Evolutionary conservation across 2,329 filamentous ascomycete species (phyloP).

Genomic region (Herpotrichia juniperi): DNA sequence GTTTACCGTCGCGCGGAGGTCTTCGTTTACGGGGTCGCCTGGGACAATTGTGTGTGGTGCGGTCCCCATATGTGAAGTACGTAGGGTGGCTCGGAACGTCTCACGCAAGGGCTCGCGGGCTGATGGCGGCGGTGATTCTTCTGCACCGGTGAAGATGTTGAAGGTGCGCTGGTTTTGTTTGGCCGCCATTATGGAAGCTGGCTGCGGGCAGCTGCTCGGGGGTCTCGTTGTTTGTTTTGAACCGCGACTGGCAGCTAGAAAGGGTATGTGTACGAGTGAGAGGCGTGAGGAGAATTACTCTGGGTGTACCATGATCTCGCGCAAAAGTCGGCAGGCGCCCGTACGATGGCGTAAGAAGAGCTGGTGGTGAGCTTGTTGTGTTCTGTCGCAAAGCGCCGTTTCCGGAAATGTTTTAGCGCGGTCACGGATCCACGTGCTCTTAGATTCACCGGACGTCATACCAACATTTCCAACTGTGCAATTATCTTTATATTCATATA

Average conservation of each 20-base stretch:
- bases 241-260: background rate
- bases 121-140: slow-evolving; percentile 37
- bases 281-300: background rate
- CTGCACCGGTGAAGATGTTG: slow-evolving; percentile 55
- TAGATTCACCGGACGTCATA: too few relatives aligned
- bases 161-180: slow-evolving; percentile 50
- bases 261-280: background rate
- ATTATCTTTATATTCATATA: too few relatives aligned
- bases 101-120: slow-evolving; percentile 48
- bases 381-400: background rate
- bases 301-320: background rate
- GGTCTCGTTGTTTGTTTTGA: slow-evolving; percentile 41
- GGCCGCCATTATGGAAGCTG: slow-evolving; percentile 11
- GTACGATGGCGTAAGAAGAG: background rate
- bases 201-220: background rate
- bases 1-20: slow-evolving; percentile 87
- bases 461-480: too few relatives aligned
- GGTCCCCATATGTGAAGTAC: slow-evolving; percentile 46
- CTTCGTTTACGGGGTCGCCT: slow-evolving; percentile 65
- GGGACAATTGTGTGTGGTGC: slow-evolving; percentile 44
- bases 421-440: slow-evolving; percentile 1
- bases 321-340: background rate
- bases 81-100: slow-evolving; percentile 46
- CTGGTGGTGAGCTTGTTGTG: background rate
- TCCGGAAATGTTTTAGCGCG: background rate